These are phyloP conservation scores for Aspergillus affinis DNA, from an alignment of 495 filamentous ascomycete genomes.

Conservation along the genomic window DNA sequence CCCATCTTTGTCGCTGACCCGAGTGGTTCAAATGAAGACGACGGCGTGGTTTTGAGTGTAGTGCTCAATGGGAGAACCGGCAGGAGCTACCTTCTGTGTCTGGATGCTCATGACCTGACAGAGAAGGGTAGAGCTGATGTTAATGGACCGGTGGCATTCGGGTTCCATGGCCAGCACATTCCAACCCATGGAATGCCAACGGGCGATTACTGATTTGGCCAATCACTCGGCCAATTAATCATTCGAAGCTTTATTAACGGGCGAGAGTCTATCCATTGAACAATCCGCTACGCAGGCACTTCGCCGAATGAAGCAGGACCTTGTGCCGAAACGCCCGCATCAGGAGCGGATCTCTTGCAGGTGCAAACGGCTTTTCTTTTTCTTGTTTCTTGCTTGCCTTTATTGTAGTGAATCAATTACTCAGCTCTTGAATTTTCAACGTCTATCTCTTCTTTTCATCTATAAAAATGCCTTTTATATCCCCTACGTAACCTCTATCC, in stretches of 20 bases:
- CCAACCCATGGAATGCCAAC: slow-evolving; percentile 27
- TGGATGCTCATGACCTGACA: slow-evolving; percentile 64
- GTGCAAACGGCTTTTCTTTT: too few relatives aligned
- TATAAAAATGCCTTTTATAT: too few relatives aligned
- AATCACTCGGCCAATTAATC: background rate
- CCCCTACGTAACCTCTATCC: too few relatives aligned
- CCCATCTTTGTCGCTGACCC: slow-evolving; percentile 66
- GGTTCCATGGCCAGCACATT: slow-evolving; percentile 71
- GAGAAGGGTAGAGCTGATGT: slow-evolving; percentile 68
- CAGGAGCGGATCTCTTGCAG: too few relatives aligned
- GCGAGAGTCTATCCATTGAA: background rate
- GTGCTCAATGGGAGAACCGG: slow-evolving; percentile 64
- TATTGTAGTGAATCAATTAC: too few relatives aligned
- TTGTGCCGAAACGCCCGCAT: background rate
- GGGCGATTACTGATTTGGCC: slow-evolving; percentile 29
- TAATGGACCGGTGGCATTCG: slow-evolving; percentile 60
- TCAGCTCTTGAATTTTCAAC: too few relatives aligned
- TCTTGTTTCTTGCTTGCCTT: too few relatives aligned
- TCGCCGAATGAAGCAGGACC: background rate
- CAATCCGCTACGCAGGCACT: background rate
- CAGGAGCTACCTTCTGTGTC: slow-evolving; percentile 66
- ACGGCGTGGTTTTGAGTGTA: slow-evolving; percentile 69
- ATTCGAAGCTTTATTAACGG: background rate
- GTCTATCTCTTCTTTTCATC: too few relatives aligned
- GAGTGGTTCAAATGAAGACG: slow-evolving; percentile 49